Evolutionary conservation across 2,329 filamentous ascomycete species (phyloP).

Genomic region (Aspergillus luchuensis): DNA sequence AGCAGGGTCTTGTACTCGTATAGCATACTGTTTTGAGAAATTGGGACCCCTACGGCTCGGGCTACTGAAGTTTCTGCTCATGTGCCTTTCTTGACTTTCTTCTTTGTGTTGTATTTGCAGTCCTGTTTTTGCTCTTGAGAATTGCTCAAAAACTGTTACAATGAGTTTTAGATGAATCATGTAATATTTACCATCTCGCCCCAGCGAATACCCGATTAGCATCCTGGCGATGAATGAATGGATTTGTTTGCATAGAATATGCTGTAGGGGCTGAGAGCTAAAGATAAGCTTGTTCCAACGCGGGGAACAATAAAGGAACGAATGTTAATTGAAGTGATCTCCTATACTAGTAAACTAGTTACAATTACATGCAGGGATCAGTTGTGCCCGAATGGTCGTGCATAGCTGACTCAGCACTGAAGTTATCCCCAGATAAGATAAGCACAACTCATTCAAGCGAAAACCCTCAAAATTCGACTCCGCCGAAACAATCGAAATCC

Average conservation of each 20-base stretch:
- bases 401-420: constrained; percentile 36
- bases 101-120: constrained; percentile 3
- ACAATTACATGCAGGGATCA: too few relatives aligned
- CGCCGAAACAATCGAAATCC: constrained; percentile 37
- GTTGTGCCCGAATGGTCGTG: background rate
- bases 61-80: background rate
- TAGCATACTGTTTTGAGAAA: constrained; percentile 15
- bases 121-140: constrained; percentile 3
- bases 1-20: constrained; percentile 26
- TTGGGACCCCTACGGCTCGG: constrained; percentile 9
- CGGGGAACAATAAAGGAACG: too few relatives aligned
- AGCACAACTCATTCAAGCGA: constrained; percentile 48
- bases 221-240: constrained; percentile 24
- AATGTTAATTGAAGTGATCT: too few relatives aligned
- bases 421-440: constrained; percentile 46
- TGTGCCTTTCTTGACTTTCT: constrained; percentile 2
- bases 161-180: constrained; percentile 15
- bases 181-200: constrained; percentile 16
- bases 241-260: background rate
- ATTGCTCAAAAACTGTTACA: background rate
- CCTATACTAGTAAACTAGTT: too few relatives aligned
- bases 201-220: constrained; percentile 23
- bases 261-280: background rate
- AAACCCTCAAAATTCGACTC: constrained; percentile 50
- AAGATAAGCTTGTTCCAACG: background rate